A percentile compares a stretch with the other conserved stretches of the same genome.
Conservation (phyloP, 2,329 filamentous ascomycete species). For the Aureobasidium lini region DNA sequence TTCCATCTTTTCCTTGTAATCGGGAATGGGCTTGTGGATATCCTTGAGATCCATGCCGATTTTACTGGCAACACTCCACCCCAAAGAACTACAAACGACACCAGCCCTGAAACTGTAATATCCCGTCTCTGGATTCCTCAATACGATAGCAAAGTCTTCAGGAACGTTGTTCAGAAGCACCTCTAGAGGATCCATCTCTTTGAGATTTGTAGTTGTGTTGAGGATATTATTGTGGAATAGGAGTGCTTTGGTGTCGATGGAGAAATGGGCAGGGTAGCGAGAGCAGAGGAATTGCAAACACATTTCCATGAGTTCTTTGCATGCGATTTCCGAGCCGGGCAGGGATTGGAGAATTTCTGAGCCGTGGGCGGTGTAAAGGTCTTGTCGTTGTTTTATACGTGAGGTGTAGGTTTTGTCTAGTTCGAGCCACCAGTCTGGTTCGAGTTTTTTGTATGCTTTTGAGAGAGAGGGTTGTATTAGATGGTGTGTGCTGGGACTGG, state of each 20-base stretch:
- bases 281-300: slow-evolving; percentile 68
- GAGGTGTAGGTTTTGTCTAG: slow-evolving; percentile 64
- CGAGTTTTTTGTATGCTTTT: slow-evolving; percentile 66
- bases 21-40: slow-evolving; percentile 69
- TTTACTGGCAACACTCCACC: slow-evolving; percentile 71
- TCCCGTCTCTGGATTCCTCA: slow-evolving; percentile 64
- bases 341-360: slow-evolving; percentile 57
- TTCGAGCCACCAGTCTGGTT: slow-evolving; percentile 84
- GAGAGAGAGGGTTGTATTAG: not conserved
- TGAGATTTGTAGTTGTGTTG: slow-evolving; percentile 53
- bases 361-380: slow-evolving; percentile 57
- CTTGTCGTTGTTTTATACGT: slow-evolving; percentile 61
- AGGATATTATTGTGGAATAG: slow-evolving; percentile 64
- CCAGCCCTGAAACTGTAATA: slow-evolving; percentile 69
- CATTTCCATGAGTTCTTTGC: slow-evolving; percentile 86
- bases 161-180: slow-evolving; percentile 71
- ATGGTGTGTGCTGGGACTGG: not conserved
- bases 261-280: slow-evolving; percentile 70
- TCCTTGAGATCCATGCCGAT: slow-evolving; percentile 61
- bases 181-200: slow-evolving; percentile 55
- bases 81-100: slow-evolving; percentile 68
- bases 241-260: too few relatives aligned
- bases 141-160: slow-evolving; percentile 73
- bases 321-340: slow-evolving; percentile 69
- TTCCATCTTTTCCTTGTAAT: slow-evolving; percentile 82